These are phyloP conservation scores for Ophiostoma sp. DNA, from an alignment of 2,329 filamentous ascomycete genomes.

Conservation along the genomic window DNA sequence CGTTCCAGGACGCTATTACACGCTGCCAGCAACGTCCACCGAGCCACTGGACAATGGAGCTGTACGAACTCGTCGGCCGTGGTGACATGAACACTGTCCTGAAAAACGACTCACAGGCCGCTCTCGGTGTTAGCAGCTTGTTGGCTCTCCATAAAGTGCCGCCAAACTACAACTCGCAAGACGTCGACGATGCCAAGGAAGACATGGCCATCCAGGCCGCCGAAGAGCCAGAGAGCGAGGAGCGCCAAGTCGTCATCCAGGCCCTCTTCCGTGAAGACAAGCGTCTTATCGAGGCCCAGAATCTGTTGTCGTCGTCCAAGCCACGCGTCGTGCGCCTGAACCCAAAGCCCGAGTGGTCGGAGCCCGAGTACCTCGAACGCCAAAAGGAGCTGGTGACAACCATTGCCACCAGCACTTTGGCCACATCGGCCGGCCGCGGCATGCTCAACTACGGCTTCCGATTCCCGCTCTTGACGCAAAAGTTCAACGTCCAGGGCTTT, in stretches of 20 bases:
- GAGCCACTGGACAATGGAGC: conserved; percentile 67
- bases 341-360: conserved; percentile 73
- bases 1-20: conserved; percentile 81
- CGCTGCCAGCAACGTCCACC: conserved; percentile 81
- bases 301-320: conserved; percentile 81
- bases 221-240: conserved; percentile 79
- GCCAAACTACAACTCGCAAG: not conserved
- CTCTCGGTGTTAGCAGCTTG: conserved; percentile 12
- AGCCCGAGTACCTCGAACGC: conserved; percentile 84
- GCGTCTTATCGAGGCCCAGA: conserved; percentile 81
- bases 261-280: conserved; percentile 90
- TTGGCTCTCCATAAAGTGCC: conserved; percentile 9
- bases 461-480: conserved; percentile 87
- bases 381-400: conserved; percentile 89
- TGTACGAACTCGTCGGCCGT: conserved; percentile 75
- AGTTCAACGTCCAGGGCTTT: conserved; percentile 85
- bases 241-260: conserved; percentile 78
- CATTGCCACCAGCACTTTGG: conserved; percentile 82
- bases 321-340: conserved; percentile 76
- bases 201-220: conserved; percentile 60
- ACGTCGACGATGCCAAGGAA: conserved; percentile 65
- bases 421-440: conserved; percentile 82
- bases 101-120: conserved; percentile 46
- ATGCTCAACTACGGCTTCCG: conserved; percentile 86
- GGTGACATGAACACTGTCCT: conserved; percentile 75